Evolutionary conservation across 2,329 filamentous ascomycete genomes (phyloP).

Genomic region (Fusarium tupiense): DNA sequence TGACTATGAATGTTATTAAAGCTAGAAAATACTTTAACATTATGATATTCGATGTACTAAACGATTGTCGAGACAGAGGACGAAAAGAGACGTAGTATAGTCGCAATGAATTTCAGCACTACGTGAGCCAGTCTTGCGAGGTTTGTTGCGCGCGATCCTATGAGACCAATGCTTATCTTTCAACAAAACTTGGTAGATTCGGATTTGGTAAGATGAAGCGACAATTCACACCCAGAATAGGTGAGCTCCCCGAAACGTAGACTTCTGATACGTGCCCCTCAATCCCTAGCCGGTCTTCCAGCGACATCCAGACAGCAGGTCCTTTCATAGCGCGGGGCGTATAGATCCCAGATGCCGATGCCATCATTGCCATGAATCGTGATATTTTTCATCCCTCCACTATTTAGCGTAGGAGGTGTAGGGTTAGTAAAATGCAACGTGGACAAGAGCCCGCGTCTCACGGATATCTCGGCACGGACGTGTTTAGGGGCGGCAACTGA

Average conservation of each 20-base stretch:
- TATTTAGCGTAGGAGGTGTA: background rate
- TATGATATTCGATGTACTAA: background rate
- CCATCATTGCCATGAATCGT: background rate
- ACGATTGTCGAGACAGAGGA: too few relatives aligned
- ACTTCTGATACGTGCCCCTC: background rate
- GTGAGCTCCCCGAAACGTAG: background rate
- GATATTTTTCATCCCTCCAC: background rate
- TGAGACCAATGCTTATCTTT: background rate
- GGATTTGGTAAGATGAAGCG: background rate
- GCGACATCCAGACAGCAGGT: too few relatives aligned
- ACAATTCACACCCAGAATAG: background rate
- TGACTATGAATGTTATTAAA: background rate
- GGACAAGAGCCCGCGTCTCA: background rate
- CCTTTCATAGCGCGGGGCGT: background rate
- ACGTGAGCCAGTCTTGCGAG: background rate
- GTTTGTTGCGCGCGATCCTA: background rate
- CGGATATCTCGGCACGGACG: background rate
- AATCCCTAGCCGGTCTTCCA: background rate
- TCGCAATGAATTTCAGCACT: background rate
- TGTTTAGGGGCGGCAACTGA: background rate
- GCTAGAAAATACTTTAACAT: background rate
- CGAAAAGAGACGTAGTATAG: too few relatives aligned
- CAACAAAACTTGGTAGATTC: too few relatives aligned
- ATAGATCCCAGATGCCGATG: background rate
- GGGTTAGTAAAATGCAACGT: background rate